These are phyloP conservation scores for Calonectria hongkongensis DNA, from an alignment of 2,329 filamentous ascomycete species.

Conservation along the genomic window DNA sequence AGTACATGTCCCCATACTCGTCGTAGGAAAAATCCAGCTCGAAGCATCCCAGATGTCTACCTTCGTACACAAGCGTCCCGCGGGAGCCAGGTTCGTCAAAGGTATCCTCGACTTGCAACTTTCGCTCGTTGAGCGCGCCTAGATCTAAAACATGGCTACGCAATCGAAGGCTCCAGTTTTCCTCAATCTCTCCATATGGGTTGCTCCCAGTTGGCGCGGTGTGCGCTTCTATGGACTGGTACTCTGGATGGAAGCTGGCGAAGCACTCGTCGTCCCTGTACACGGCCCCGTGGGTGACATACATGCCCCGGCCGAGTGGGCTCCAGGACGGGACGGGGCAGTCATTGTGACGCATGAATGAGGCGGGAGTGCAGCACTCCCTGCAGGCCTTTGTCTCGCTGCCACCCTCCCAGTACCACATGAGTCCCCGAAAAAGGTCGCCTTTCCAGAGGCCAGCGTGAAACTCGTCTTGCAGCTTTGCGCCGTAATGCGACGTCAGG, in stretches of 20 bases:
- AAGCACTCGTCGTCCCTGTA: constrained; percentile 17
- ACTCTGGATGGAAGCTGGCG: constrained; percentile 5
- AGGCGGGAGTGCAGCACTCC: constrained; percentile 9
- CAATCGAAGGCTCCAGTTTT: neutral
- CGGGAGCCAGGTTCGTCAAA: constrained; percentile 9
- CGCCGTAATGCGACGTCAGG: constrained; percentile 3
- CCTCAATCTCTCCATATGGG: constrained; percentile 12
- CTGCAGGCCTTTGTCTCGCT: constrained; percentile 21
- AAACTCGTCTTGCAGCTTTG: constrained; percentile 5
- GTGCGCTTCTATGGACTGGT: neutral
- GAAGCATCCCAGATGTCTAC: constrained; percentile 7
- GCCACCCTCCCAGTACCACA: constrained; percentile 25
- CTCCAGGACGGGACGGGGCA: constrained; percentile 8
- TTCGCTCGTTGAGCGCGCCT: neutral
- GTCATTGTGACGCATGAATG: constrained; percentile 18
- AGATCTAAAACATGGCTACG: constrained; percentile 3
- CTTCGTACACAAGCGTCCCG: constrained; percentile 4
- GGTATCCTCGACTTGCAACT: neutral
- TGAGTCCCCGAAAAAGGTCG: constrained; percentile 13
- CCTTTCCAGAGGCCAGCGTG: constrained; percentile 7
- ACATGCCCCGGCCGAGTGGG: constrained; percentile 7
- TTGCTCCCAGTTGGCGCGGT: neutral
- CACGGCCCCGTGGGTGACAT: constrained; percentile 5
- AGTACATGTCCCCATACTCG: constrained; percentile 8
- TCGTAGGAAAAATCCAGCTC: constrained; percentile 19